A percentile compares a stretch with the other conserved stretches of the same genome.
Evolutionary conservation across 2,329 filamentous ascomycete species (phyloP).

Genomic region (Endocalyx cinctus): DNA sequence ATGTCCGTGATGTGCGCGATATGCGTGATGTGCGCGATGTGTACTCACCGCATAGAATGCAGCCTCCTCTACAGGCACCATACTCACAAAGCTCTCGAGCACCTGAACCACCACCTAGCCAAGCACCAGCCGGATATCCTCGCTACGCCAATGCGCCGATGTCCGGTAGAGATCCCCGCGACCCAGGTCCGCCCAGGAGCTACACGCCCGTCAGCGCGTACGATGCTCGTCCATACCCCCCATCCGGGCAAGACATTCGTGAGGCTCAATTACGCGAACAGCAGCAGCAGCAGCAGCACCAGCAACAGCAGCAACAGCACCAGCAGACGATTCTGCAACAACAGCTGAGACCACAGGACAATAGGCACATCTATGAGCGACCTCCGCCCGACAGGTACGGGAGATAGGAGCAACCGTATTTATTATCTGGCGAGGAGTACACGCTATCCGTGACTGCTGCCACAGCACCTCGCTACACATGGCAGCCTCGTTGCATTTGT

Average conservation of each 20-base stretch:
- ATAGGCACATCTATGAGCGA: conserved; percentile 34
- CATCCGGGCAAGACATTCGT: conserved; percentile 28
- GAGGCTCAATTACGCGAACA: conserved; percentile 35
- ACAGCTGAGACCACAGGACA: conserved; percentile 40
- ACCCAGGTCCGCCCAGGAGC: conserved; percentile 39
- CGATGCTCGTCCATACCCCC: conserved; percentile 36
- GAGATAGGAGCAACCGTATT: conserved; percentile 25
- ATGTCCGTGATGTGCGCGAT: too few relatives aligned
- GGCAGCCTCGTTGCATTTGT: too few relatives aligned
- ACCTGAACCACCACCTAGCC: conserved; percentile 37
- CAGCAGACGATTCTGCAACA: conserved; percentile 32
- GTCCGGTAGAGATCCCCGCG: conserved; percentile 34
- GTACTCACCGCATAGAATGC: conserved; percentile 24
- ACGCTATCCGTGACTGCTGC: too few relatives aligned
- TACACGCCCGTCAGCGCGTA: conserved; percentile 41
- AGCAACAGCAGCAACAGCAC: background rate
- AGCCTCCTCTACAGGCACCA: conserved; percentile 23
- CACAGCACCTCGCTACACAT: too few relatives aligned
- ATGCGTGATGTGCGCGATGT: too few relatives aligned
- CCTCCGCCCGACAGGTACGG: conserved; percentile 40
- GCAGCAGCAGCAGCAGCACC: conserved; percentile 13
- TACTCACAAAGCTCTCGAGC: conserved; percentile 36
- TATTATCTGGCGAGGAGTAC: conserved; percentile 1
- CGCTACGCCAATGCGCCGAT: conserved; percentile 41
- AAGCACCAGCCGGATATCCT: conserved; percentile 34